A percentile compares a stretch with the other conserved stretches of the same genome.
Evolutionary conservation across 1,139 yeast species (phyloP).

Genomic region (Yarrowia galli): DNA sequence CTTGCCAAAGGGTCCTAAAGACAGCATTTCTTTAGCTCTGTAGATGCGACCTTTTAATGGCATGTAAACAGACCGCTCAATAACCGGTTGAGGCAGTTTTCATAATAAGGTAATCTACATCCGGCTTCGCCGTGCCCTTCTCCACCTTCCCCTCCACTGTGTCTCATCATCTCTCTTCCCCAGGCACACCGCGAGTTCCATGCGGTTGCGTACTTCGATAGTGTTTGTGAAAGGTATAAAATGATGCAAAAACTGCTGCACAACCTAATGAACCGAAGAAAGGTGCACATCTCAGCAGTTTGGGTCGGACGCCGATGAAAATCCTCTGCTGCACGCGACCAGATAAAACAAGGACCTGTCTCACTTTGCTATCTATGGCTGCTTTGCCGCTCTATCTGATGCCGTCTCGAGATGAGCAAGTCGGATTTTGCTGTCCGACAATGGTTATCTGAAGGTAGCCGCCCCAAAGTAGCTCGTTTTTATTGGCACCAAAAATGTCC

Average conservation of each 20-base stretch:
- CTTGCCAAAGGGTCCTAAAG: slow-evolving; percentile 18
- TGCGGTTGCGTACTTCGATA: slow-evolving; percentile 31
- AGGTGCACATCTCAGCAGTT: slow-evolving; percentile 11
- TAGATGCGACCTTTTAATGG: not conserved
- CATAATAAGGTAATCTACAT: not conserved
- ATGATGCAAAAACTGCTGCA: not conserved
- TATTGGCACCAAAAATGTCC: slow-evolving; percentile 1
- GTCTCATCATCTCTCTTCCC: not conserved
- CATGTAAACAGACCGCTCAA: not conserved
- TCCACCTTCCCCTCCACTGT: not conserved
- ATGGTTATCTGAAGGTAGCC: no score
- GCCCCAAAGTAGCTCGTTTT: not conserved
- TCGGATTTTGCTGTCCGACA: not conserved
- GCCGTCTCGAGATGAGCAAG: not conserved
- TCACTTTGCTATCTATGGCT: not conserved
- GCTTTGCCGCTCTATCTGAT: not conserved
- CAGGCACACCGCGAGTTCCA: slow-evolving; percentile 15
- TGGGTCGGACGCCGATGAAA: slow-evolving; percentile 8
- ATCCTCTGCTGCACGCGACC: slow-evolving; percentile 11
- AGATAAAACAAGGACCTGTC: not conserved
- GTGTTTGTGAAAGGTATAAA: slow-evolving; percentile 8
- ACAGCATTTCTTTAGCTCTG: not conserved
- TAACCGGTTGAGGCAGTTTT: not conserved
- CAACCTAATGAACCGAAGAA: slow-evolving; percentile 25
- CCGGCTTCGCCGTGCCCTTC: not conserved